Evolutionary conservation across 2,329 filamentous ascomycete genomes (phyloP), one percentile per base, ranked within the genome.

Genomic region (Phyllachora maydis): DNA sequence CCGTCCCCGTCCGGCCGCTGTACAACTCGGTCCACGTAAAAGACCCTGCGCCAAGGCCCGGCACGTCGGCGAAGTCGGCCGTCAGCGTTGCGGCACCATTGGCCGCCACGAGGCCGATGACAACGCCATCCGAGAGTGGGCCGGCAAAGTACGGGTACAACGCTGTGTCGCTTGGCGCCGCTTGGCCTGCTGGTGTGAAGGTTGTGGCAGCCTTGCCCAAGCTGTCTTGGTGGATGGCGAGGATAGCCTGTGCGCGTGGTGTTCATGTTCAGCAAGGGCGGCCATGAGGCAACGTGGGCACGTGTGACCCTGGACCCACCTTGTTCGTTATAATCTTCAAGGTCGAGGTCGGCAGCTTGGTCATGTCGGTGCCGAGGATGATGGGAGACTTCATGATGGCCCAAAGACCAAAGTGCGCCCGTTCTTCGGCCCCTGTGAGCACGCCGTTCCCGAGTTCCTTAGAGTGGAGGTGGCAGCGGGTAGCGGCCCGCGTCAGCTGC

Each of bases 81-180:
- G 45, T 45, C 11, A 56, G 37, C 11, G 52, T 43, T 11, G 47
- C 39, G 26, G 38, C 40, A 26, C 49, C 52, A 27, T 37, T 43
- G 11, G 50, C 29, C 2, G 52, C 45, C 2, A 38, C 35, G 5
- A 56, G 30, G 16, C 41, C 43, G n/a, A 44, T 35, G 3, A 36
- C 34, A 2, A 38, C 33, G 15, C 50, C 42, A 8, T 40, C 39
- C 18, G 38, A 39, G 6, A 34, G 44, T 30, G 26, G 40, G 29
- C 23, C 50, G 41, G 20, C 49, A 49, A 30, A 57, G 49, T 30
- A 56, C 28, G 13, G 51, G 32, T 26, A 54, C 34, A 22, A 43
- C 42, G 13, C 46, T 37, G 50, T 50, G 46, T 9, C 46, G 26
- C 25, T 43, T 38, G 34, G 56, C 48, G 28, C 52, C 43, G 7